Evolutionary conservation across 768 basidiomycete species (phyloP).

Genomic region (Podaxis pistillaris): DNA sequence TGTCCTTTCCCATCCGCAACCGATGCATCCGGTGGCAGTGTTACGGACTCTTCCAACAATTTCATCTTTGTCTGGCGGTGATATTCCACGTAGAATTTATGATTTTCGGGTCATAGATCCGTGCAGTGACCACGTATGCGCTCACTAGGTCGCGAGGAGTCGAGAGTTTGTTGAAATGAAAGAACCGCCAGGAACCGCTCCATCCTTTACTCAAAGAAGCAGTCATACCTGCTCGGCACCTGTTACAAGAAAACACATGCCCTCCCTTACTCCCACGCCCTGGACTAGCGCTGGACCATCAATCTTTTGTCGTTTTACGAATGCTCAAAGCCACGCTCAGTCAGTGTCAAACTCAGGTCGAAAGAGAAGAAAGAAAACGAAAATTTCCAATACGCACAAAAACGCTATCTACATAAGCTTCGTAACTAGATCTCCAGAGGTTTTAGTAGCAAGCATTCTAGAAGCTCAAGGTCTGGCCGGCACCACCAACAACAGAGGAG

Average conservation of each 20-base stretch:
- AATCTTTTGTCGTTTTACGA: no score
- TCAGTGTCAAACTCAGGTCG: background rate
- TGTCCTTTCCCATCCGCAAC: background rate
- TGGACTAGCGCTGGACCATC: background rate
- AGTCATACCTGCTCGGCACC: background rate
- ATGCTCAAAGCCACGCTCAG: background rate
- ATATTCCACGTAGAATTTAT: background rate
- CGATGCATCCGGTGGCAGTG: slow-evolving; percentile 14
- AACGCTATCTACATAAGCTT: background rate
- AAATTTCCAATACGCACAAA: background rate
- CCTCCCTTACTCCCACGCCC: slow-evolving; percentile 6
- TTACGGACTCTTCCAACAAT: slow-evolving; percentile 5
- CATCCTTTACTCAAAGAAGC: slow-evolving; percentile 1
- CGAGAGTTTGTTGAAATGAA: background rate
- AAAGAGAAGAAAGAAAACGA: background rate
- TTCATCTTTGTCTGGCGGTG: background rate
- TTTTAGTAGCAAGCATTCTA: slow-evolving; percentile 20
- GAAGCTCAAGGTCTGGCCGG: slow-evolving; percentile 29
- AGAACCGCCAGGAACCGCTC: background rate
- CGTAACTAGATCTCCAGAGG: background rate
- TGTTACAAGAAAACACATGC: background rate
- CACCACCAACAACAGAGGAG: slow-evolving; percentile 23
- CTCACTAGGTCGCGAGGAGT: background rate
- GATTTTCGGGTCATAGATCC: background rate
- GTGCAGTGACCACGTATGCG: background rate